Base-by-base conservation (phyloP, 441 rosid genomes). In the Populus hybrid region DNA sequence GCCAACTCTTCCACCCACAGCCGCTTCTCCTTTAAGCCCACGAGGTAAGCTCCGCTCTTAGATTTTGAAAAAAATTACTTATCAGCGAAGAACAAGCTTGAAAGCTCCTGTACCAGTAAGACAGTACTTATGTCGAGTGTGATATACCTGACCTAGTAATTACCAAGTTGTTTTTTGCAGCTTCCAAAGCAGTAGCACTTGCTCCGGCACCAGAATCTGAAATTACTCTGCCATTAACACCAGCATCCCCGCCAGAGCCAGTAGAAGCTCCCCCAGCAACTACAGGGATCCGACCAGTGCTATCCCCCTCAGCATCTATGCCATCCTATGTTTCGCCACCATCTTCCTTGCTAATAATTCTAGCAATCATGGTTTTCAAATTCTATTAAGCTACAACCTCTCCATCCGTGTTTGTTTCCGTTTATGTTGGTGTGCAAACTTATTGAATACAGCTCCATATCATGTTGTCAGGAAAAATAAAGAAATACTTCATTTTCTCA, bases 1-100 rank as follows among this genome's bases (percentile, higher is more conserved):
- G 67, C 87, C 92, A 76, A 71, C 88, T 65, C 88, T 80, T 81
- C 86, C 93, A 70, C 87, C 94, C 16, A 50, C 84, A 50, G 87
- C 84, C 59, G 78, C 81, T 18, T 78, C 94, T 73, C 84, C 92
- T 67, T 57, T 87, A 18, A 86, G 89, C 76, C 91, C 94, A 61
- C 79, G 63, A 81, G 91, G 97, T 92, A 78, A 69, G 75, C 57
- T 67, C 28, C 53, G 14, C 2, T 16, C 28, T 16, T 66, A 3
- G 11, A 12, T 26, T 70, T n/a, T 21, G 34, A 30, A 53, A 68
- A 32, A 68, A 53, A 1, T 10, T 28, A 68, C 35, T 19, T 28
- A 11, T 28, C 8, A 3, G 9, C 9, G 36, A 68, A 30, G 19
- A 36, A 10, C 3, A 14, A 18, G 8, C 2, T 68, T 46, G 57